Base-by-base conservation (phyloP, 805 yeast genomes). In the Blastobotrys parvus region DNA sequence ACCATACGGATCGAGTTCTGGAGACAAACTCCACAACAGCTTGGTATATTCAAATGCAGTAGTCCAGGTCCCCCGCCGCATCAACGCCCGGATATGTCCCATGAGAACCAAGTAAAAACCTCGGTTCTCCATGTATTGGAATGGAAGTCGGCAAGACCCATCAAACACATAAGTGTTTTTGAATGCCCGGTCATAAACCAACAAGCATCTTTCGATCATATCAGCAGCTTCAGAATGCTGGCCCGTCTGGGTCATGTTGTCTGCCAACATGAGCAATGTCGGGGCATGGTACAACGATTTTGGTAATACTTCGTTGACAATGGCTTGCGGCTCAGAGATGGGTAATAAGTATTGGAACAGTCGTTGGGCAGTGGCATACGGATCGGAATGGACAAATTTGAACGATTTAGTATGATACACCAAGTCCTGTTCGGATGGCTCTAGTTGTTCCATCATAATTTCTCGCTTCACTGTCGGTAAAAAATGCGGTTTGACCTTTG, bases 1-100 rank as follows among this genome's bases (percentile, higher is more conserved):
- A 18, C 95, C 95, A 41, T 80, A 65, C 1, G 95, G 95, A 64
- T 88, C 95, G 44, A 81, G 84, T 2, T 78, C 71, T 1, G 94
- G 95, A 32, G 60, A 62, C 23, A 88, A 63, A 2, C 88, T 75
- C 48, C 83, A 66, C 39, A 87, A 65, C 4, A 80, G 67, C 57
- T 84, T 86, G 53, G 83, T 75, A 66, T 80, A 87, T 34, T 77
- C 75, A 35, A 84, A 71, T 0, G 95, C 94, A 0, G 95, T 87
- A 45, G 64, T 72, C 55, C 74, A 78, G 1, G 90, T 83, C 3
- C 94, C 84, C 54, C 85, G 74, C 53, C 82, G 87, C 1, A 87
- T 82, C 33, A 88, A 64, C 1, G 76, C 76, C 10, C 73, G 70
- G 44, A 87, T 76, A 55, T 82, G 79, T 50, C 89, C 72, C 66